phyloP scores from a whole-genome alignment of 192 early-diverging fungal species.

The Diversispora eburnea region DNA sequence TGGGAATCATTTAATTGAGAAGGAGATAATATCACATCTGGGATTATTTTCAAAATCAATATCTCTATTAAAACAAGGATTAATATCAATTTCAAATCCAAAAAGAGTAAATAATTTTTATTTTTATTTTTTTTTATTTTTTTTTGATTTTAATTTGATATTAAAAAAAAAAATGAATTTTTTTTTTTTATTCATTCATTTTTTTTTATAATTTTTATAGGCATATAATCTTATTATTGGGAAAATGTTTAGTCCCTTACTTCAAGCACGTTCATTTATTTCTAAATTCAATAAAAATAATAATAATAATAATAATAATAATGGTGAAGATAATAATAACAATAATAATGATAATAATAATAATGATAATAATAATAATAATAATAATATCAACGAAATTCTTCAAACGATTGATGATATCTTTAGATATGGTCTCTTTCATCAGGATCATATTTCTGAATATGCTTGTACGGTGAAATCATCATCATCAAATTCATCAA shows the following conservation, averaged over 20 bases:
- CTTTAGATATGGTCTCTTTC: conserved; percentile 5
- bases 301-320: too few species aligned
- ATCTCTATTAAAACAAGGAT: background rate
- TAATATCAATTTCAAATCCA: background rate
- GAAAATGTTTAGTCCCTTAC: background rate
- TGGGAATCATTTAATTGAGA: too few species aligned
- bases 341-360: too few species aligned
- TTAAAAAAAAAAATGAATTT: too few species aligned
- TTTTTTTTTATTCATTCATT: too few species aligned
- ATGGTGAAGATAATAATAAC: too few species aligned
- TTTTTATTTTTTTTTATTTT: background rate
- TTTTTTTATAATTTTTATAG: too few species aligned
- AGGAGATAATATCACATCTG: background rate
- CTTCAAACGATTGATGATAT: background rate
- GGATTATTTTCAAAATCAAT: background rate
- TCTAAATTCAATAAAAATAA: background rate
- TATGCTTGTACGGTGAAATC: background rate
- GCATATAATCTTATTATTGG: background rate
- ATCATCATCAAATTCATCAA: background rate
- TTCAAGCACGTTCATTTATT: background rate
- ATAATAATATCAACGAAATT: background rate
- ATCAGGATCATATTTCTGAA: conserved; percentile 12
- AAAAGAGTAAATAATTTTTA: conserved; percentile 2
- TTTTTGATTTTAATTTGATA: too few species aligned
- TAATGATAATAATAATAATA: background rate